Evolutionary conservation across 2,329 filamentous ascomycete genomes (phyloP).

Genomic region (Periconia macrospinosa): DNA sequence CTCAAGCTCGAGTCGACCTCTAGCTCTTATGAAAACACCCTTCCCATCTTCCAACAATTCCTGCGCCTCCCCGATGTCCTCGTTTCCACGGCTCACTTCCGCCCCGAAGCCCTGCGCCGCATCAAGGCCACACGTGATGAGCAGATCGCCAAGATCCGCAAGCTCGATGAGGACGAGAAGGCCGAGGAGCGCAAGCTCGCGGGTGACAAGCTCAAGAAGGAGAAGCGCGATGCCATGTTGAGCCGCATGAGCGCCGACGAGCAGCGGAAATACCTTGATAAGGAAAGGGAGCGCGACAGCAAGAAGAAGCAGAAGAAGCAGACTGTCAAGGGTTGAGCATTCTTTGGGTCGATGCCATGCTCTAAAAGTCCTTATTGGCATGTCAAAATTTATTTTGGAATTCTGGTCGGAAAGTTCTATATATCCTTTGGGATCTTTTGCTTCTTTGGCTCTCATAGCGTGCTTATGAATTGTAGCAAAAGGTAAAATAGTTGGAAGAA

Average conservation of each 20-base stretch:
- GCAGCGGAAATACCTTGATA: slow-evolving; percentile 65
- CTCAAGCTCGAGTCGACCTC: slow-evolving; percentile 64
- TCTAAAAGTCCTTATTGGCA: background rate
- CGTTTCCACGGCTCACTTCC: slow-evolving; percentile 77
- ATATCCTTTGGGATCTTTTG: background rate
- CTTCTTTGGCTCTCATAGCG: background rate
- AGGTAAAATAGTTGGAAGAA: no score
- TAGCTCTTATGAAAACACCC: slow-evolving; percentile 60
- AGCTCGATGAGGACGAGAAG: slow-evolving; percentile 72
- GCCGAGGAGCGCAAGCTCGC: slow-evolving; percentile 60
- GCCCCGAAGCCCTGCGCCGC: slow-evolving; percentile 83
- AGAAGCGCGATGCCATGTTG: slow-evolving; percentile 72
- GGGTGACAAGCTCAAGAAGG: slow-evolving; percentile 70
- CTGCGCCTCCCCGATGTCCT: slow-evolving; percentile 83
- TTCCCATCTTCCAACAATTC: slow-evolving; percentile 79
- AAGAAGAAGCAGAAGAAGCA: slow-evolving; percentile 68
- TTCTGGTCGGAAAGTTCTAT: background rate
- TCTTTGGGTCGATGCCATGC: background rate
- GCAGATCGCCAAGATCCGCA: slow-evolving; percentile 76
- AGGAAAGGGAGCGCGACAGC: slow-evolving; percentile 83
- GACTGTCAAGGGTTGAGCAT: slow-evolving; percentile 51
- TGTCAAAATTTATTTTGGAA: background rate
- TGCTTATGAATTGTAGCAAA: no score
- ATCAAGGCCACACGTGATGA: slow-evolving; percentile 79
- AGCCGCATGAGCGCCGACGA: slow-evolving; percentile 68